A percentile compares a stretch with the other conserved stretches of the same genome.
Evolutionary conservation across 2,329 filamentous ascomycete genomes (phyloP).

Genomic region (Zarea fungicola): DNA sequence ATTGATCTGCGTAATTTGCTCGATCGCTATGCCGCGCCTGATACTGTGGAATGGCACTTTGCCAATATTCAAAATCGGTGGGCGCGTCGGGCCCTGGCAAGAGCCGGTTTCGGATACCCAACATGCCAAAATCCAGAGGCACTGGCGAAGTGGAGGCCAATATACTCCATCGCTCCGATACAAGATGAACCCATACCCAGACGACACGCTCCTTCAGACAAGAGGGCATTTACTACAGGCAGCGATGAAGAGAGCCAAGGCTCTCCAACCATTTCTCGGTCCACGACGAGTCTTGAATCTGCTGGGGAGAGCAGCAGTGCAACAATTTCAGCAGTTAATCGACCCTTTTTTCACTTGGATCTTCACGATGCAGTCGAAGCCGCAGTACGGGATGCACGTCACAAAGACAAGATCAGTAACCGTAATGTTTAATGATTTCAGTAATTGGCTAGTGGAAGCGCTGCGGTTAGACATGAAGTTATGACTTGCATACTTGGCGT

Average conservation of each 20-base stretch:
- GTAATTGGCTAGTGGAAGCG: too few relatives aligned
- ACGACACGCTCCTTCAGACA: background rate
- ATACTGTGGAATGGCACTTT: slow-evolving; percentile 48
- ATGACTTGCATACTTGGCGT: slow-evolving; percentile 4
- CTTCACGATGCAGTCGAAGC: slow-evolving; percentile 37
- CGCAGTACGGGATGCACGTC: slow-evolving; percentile 24
- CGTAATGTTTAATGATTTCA: too few relatives aligned
- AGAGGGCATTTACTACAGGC: background rate
- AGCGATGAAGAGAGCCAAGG: slow-evolving; percentile 15
- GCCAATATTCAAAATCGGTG: slow-evolving; percentile 51
- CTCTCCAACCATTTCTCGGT: background rate
- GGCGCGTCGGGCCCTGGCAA: slow-evolving; percentile 51
- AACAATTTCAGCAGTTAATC: slow-evolving; percentile 35
- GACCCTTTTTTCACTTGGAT: slow-evolving; percentile 45
- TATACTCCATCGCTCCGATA: slow-evolving; percentile 28
- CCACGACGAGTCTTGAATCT: background rate
- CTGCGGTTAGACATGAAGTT: background rate
- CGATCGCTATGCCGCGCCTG: slow-evolving; percentile 46
- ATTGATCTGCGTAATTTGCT: slow-evolving; percentile 51
- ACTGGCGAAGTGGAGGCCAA: slow-evolving; percentile 27
- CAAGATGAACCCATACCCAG: slow-evolving; percentile 10
- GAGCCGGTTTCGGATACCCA: slow-evolving; percentile 50
- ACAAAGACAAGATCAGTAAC: slow-evolving; percentile 18
- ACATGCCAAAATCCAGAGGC: slow-evolving; percentile 22
- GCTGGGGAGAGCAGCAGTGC: slow-evolving; percentile 13